Conservation (phyloP, 129 eudicot species). For the Ambrosia artemisiifolia region DNA sequence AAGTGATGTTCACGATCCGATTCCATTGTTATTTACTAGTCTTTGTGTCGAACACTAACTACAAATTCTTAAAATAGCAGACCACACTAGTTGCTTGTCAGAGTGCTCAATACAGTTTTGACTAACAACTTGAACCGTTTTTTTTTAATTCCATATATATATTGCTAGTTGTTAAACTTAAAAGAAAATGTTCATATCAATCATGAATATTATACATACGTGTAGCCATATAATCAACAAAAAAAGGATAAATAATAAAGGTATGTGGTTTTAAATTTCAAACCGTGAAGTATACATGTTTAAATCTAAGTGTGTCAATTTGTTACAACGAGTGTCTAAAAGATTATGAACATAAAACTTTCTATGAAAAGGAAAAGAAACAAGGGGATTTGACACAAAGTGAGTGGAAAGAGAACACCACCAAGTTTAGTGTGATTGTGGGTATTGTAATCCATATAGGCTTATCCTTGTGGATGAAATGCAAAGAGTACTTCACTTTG, state of each 20-base stretch:
- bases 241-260: not conserved
- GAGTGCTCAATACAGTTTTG: no score
- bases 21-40: no score
- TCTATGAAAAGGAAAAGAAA: not conserved
- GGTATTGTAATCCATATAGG: conserved; percentile 26
- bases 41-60: no score
- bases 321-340: not conserved
- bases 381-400: conserved; percentile 10
- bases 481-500: conserved; percentile 31
- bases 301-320: not conserved
- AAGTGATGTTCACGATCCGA: no score
- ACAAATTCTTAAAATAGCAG: no score
- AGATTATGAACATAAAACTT: not conserved
- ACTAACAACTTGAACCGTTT: no score
- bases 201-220: no score
- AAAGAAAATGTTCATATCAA: no score
- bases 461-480: conserved; percentile 25
- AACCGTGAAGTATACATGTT: not conserved
- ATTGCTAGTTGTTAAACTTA: no score
- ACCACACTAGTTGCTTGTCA: no score
- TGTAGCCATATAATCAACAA: no score
- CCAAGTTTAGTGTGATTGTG: not conserved
- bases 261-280: not conserved
- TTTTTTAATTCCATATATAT: no score
- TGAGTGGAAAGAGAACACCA: conserved; percentile 26